phyloP scores from a whole-genome alignment of 2,329 filamentous ascomycete genomes.

The Aspergillus ustus region DNA sequence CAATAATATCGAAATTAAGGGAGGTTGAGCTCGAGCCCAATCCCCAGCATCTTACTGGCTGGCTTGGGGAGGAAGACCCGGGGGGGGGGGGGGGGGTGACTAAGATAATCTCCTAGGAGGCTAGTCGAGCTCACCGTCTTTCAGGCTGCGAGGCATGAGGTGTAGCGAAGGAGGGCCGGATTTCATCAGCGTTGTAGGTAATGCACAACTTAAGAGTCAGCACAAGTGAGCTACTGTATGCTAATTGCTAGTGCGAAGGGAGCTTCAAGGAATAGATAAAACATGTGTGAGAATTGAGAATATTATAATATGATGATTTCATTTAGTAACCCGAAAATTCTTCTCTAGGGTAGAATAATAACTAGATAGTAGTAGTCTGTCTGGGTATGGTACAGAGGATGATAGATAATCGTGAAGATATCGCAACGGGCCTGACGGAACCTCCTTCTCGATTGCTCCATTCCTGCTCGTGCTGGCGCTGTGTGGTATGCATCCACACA shows the following conservation, averaged over 20 bases:
- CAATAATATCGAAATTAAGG: neutral
- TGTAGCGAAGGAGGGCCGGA: neutral
- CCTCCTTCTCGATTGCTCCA: neutral
- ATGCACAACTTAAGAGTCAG: neutral
- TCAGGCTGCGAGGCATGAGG: neutral
- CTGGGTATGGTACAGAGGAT: constrained; percentile 6
- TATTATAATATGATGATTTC: neutral
- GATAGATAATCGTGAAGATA: constrained; percentile 2
- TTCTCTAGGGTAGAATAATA: constrained; percentile 4
- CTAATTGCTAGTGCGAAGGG: neutral
- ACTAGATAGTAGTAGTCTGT: neutral
- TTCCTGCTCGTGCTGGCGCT: constrained; percentile 2
- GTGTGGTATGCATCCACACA: neutral
- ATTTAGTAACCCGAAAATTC: constrained; percentile 14
- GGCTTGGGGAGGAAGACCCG: too few species aligned
- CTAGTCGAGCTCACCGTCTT: constrained; percentile 4
- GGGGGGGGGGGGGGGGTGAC: neutral
- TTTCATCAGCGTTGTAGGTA: neutral
- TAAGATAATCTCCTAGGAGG: neutral
- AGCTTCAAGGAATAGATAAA: neutral
- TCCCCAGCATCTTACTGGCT: neutral
- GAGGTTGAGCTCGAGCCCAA: neutral
- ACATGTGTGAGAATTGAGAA: too few species aligned
- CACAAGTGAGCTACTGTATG: too few species aligned
- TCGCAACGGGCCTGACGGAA: neutral